Evolutionary conservation across 1,284 basidiomycete species (phyloP).

Genomic region (Cryptococcus amylolentus): DNA sequence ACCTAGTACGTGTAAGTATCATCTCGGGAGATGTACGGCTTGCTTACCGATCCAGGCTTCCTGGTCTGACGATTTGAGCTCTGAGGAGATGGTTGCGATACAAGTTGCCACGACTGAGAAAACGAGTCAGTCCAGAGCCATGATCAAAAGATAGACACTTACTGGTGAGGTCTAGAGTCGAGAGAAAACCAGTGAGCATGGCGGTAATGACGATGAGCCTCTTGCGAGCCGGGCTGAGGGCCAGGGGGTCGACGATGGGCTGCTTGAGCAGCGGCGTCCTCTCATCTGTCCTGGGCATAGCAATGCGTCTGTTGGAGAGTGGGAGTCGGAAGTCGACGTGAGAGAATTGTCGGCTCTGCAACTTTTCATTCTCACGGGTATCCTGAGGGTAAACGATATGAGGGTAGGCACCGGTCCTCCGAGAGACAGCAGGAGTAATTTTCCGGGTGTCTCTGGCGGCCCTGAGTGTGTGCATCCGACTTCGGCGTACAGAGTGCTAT

Average conservation of each 20-base stretch:
- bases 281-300: slow-evolving; percentile 6
- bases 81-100: slow-evolving; percentile 28
- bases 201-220: slow-evolving; percentile 22
- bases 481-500: too few relatives aligned
- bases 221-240: slow-evolving; percentile 8
- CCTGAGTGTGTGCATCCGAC: too few relatives aligned
- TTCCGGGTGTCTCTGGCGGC: too few relatives aligned
- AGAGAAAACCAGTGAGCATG: slow-evolving; percentile 24
- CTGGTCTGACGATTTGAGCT: slow-evolving; percentile 24
- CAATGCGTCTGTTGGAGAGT: neutral
- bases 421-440: too few relatives aligned
- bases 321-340: neutral
- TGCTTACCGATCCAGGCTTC: slow-evolving; percentile 30
- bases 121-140: neutral
- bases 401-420: too few relatives aligned
- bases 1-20: neutral
- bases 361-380: neutral
- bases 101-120: slow-evolving; percentile 29
- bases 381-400: too few relatives aligned
- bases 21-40: neutral
- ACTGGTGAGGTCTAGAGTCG: slow-evolving; percentile 28
- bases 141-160: neutral
- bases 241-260: neutral
- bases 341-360: neutral
- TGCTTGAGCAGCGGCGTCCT: slow-evolving; percentile 12